phyloP scores from a whole-genome alignment of 495 filamentous ascomycete species.

The Cudoniella acicularis region DNA sequence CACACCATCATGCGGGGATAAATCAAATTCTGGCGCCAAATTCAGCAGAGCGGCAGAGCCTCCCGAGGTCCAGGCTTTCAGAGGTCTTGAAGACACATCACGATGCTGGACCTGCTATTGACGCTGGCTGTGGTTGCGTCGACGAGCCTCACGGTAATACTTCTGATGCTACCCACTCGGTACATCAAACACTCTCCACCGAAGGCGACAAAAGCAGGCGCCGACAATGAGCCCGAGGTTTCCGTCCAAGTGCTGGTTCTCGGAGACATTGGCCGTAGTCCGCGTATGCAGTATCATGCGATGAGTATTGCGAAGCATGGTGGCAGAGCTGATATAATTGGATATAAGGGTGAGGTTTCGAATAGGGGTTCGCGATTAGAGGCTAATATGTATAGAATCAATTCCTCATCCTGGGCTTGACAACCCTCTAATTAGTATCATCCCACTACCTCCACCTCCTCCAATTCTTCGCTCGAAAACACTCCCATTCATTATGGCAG shows the following conservation, averaged over 20 bases:
- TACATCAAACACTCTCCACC: conserved; percentile 25
- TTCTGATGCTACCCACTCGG: conserved; percentile 22
- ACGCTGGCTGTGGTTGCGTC: conserved; percentile 24
- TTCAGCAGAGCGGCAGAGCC: no score
- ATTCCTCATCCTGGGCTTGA: conserved; percentile 66
- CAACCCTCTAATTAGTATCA: conserved; percentile 51
- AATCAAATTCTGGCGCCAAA: neutral
- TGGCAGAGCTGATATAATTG: conserved; percentile 77
- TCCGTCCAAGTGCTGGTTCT: conserved; percentile 85
- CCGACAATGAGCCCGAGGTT: conserved; percentile 25
- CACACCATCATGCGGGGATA: neutral
- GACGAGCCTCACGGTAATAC: conserved; percentile 21
- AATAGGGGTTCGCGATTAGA: neutral
- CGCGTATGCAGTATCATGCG: conserved; percentile 98
- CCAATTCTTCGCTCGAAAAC: conserved; percentile 55
- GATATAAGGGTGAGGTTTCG: conserved; percentile 64
- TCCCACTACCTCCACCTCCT: conserved; percentile 63
- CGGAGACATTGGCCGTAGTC: conserved; percentile 94
- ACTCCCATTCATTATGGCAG: conserved; percentile 75
- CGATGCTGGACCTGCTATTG: conserved; percentile 24
- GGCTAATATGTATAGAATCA: conserved; percentile 26
- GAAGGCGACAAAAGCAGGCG: conserved; percentile 5
- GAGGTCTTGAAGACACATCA: conserved; percentile 2
- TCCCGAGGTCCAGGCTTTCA: neutral
- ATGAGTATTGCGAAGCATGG: conserved; percentile 85